Conservation (phyloP, 169 alveolate species). For the Eimeria sp. region DNA sequence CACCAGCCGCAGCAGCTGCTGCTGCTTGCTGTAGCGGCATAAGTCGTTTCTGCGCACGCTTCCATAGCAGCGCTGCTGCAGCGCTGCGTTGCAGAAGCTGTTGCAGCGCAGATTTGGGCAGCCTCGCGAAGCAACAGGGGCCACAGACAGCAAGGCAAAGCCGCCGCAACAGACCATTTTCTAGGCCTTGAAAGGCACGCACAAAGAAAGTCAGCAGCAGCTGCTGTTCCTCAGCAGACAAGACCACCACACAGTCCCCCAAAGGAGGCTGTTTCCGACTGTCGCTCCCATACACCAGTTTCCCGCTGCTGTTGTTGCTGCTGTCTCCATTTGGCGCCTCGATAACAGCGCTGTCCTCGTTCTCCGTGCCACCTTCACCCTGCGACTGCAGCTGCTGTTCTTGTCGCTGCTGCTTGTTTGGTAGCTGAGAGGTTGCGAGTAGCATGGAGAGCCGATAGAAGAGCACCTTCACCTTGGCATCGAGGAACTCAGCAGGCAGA, state of each 20-base stretch:
- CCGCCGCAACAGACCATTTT: constrained; percentile 50
- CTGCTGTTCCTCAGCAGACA: constrained; percentile 16
- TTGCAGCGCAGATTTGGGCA: constrained; percentile 22
- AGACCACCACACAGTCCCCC: background rate
- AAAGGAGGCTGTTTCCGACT: background rate
- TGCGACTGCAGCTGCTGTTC: constrained; percentile 23
- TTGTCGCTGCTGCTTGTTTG: background rate
- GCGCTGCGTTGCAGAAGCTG: constrained; percentile 38
- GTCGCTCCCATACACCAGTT: background rate
- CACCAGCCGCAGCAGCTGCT: constrained; percentile 6
- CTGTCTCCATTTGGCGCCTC: background rate
- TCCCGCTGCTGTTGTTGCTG: background rate
- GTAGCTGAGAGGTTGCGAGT: background rate
- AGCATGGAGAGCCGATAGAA: constrained; percentile 4
- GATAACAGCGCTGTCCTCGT: background rate
- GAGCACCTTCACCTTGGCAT: background rate
- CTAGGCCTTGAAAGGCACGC: constrained; percentile 60
- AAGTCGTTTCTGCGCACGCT: background rate
- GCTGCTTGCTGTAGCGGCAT: constrained; percentile 6
- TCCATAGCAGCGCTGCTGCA: constrained; percentile 70
- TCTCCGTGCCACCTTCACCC: background rate
- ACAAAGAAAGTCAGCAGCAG: constrained; percentile 52
- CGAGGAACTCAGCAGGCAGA: background rate
- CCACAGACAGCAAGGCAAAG: constrained; percentile 78
- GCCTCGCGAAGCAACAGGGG: constrained; percentile 34